Base-by-base conservation (phyloP, 2,329 filamentous ascomycete species). In the Paraphoma sp. region DNA sequence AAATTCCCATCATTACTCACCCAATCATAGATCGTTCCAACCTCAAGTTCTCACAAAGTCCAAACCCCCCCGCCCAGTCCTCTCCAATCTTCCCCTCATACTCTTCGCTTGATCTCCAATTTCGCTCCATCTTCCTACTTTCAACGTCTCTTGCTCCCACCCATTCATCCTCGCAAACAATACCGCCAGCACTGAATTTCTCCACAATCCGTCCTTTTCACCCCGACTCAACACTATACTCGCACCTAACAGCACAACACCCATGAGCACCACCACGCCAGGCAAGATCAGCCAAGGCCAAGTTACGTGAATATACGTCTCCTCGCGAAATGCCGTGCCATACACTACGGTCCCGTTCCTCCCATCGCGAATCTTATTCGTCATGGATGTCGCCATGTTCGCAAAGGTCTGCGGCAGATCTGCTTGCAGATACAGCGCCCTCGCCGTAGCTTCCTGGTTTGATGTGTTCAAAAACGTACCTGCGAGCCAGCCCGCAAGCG, bases 331-430 rank as follows among this genome's bases (percentile, higher is more conserved):
- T 17, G 45, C 45, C 14, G 45, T 54, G 2, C 51, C 51, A 2
- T n/a, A 8, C 2, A 49, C 45, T 14, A 12, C 6, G n/a, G 51
- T 44, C 7, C 23, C 14, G 16, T 54, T 54, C 14, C 23, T 14
- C n/a, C 51, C 18, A 43, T 43, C 38, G 8, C 38, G 51, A 11
- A 54, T 45, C n/a, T 31, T 49, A 17, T 54, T 49, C 9, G 51
- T 54, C 51, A 54, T 54, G 2, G 45, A 48, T 9, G 38, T 49
- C 8, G 51, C 51, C 29, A 54, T 48, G 28, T 49, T 48, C 9
- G 38, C 29, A 16, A 54, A 38, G 17, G 31, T 28, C 14, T 43
- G 36, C 23, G 51, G n/a, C 5, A 54, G 36, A 29, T 54, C 45
- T 14, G 14, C 16, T 11, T 45, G n/a, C n/a, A 36, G 17, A 11